Evolutionary conservation across 345 rosid genomes (phyloP).

Genomic region (Ceriops zippeliana): DNA sequence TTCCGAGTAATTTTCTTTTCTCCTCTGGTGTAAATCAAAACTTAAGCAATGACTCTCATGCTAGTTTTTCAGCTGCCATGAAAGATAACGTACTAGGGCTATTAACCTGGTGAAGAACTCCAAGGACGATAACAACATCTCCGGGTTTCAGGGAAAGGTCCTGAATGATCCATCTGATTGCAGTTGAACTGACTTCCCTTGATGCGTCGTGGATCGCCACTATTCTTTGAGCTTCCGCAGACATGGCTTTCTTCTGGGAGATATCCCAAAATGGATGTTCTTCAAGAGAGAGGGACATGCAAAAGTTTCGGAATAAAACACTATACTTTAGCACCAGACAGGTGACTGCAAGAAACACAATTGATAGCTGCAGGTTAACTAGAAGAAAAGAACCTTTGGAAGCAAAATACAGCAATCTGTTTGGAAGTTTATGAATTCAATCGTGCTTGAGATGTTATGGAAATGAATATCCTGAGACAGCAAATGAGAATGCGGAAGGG

Average conservation of each 20-base stretch:
- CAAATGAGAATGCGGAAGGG: background rate
- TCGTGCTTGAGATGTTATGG: background rate
- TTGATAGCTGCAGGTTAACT: background rate
- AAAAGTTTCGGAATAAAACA: background rate
- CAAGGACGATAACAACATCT: slow-evolving; percentile 39
- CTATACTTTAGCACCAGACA: background rate
- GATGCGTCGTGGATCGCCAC: slow-evolving; percentile 51
- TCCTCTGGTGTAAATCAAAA: background rate
- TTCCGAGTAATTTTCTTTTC: background rate
- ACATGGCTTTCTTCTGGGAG: slow-evolving; percentile 21
- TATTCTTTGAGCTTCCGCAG: slow-evolving; percentile 32
- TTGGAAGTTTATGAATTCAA: background rate
- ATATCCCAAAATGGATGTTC: background rate
- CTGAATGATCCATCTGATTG: slow-evolving; percentile 24
- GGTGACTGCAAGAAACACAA: background rate
- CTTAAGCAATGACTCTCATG: slow-evolving; percentile 27
- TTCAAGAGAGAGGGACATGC: background rate
- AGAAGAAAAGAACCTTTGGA: background rate
- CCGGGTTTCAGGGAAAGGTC: slow-evolving; percentile 44
- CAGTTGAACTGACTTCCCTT: slow-evolving; percentile 32
- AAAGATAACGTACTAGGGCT: slow-evolving; percentile 60
- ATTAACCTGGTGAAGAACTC: slow-evolving; percentile 57
- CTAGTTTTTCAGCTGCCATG: slow-evolving; percentile 30
- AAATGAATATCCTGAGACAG: background rate
- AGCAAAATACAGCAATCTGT: background rate